A percentile compares a stretch with the other conserved stretches of the same genome.
Evolutionary conservation across 106 monocot genomes (phyloP).

Genomic region (Platanthera zijinensis): DNA sequence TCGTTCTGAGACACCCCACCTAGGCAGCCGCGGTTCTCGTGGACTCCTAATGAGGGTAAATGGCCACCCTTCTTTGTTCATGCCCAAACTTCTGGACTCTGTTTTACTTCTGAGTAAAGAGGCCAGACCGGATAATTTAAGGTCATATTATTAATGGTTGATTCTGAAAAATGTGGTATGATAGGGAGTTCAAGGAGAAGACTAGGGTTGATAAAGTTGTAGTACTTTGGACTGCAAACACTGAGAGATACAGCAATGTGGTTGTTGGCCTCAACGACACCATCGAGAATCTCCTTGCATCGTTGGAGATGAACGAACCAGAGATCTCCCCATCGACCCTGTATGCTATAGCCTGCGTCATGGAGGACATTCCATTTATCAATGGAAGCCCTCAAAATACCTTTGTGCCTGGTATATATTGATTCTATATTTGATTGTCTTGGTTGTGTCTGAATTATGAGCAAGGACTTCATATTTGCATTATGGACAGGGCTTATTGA

Average conservation of each 20-base stretch:
- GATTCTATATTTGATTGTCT: neutral
- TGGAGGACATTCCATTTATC: constrained; percentile 83
- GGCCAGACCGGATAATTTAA: neutral
- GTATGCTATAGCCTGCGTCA: constrained; percentile 70
- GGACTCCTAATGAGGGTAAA: no score
- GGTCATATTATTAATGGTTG: neutral
- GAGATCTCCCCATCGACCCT: constrained; percentile 97
- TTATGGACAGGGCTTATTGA: constrained; percentile 67
- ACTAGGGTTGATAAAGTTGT: constrained; percentile 89
- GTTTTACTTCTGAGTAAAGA: neutral
- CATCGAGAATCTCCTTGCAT: constrained; percentile 62
- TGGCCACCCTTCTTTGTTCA: no score
- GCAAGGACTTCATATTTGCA: neutral
- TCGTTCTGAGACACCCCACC: no score
- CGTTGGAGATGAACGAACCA: constrained; percentile 60
- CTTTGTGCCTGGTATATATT: constrained; percentile 76
- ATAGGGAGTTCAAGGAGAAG: constrained; percentile 93
- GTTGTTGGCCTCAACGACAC: constrained; percentile 86
- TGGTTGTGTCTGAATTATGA: neutral
- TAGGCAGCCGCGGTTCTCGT: no score
- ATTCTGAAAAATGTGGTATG: neutral
- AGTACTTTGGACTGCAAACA: constrained; percentile 96
- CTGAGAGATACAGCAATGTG: constrained; percentile 90
- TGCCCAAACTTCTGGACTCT: no score
- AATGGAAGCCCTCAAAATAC: constrained; percentile 99